Conservation (phyloP, 2,329 filamentous ascomycete genomes). For the Colletotrichum spaethianum region DNA sequence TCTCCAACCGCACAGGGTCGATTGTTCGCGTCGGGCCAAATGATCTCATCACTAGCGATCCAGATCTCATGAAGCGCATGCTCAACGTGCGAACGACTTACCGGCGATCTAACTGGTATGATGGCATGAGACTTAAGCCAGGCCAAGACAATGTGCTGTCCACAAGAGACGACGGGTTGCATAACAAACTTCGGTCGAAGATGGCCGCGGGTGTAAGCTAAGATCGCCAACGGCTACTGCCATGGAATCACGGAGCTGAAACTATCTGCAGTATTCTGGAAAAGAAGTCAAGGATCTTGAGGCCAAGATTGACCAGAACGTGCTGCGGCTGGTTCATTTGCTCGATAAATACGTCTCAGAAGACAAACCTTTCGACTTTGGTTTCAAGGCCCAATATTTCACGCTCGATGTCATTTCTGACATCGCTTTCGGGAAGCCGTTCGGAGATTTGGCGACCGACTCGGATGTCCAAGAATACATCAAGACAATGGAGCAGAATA, state of each 20-base stretch:
- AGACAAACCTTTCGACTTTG: slow-evolving; percentile 63
- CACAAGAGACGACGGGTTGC: slow-evolving; percentile 61
- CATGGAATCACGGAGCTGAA: background rate
- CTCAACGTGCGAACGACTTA: slow-evolving; percentile 55
- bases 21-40: slow-evolving; percentile 61
- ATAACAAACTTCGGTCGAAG: slow-evolving; percentile 59
- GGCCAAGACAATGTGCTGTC: slow-evolving; percentile 69
- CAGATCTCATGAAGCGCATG: slow-evolving; percentile 55
- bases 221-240: background rate
- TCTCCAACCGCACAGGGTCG: slow-evolving; percentile 44
- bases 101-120: slow-evolving; percentile 60
- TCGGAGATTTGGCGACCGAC: slow-evolving; percentile 62
- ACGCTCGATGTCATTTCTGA: slow-evolving; percentile 69
- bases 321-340: slow-evolving; percentile 60
- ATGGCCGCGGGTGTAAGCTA: slow-evolving; percentile 63
- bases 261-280: slow-evolving; percentile 57
- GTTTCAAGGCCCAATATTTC: slow-evolving; percentile 63
- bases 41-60: slow-evolving; percentile 57
- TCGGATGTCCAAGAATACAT: slow-evolving; percentile 64
- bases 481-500: slow-evolving; percentile 57
- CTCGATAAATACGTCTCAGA: slow-evolving; percentile 57
- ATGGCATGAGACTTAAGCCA: slow-evolving; percentile 65
- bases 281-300: slow-evolving; percentile 68
- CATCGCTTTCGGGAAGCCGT: slow-evolving; percentile 63
- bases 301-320: slow-evolving; percentile 61